Conservation (phyloP, 768 basidiomycete genomes). For the Macrolepiota dolichaula region DNA sequence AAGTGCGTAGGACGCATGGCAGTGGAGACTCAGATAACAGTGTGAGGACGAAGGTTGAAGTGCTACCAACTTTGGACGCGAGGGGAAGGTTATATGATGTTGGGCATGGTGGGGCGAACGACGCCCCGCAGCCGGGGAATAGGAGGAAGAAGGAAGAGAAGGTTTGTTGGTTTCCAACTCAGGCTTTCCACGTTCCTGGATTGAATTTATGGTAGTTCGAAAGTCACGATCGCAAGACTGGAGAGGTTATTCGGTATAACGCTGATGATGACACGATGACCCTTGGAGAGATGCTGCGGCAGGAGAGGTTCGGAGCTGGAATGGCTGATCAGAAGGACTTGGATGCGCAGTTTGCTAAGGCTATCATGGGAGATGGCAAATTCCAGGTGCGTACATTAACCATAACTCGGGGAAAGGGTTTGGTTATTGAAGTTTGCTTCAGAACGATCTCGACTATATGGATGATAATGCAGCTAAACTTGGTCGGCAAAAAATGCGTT, state of each 20-base stretch:
- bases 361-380: constrained; percentile 84
- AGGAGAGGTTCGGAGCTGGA: constrained; percentile 89
- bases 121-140: constrained; percentile 55
- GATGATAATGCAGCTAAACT: constrained; percentile 96
- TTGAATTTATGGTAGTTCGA: constrained; percentile 54
- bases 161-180: constrained; percentile 30
- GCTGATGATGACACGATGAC: constrained; percentile 87
- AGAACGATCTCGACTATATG: constrained; percentile 91
- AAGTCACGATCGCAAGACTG: constrained; percentile 86
- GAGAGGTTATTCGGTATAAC: constrained; percentile 85
- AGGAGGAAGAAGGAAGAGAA: constrained; percentile 76
- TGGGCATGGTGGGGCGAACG: constrained; percentile 71
- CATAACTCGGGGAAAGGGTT: background rate
- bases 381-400: constrained; percentile 57
- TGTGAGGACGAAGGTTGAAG: constrained; percentile 65
- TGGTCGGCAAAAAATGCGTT: constrained; percentile 91
- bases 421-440: background rate
- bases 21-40: constrained; percentile 34
- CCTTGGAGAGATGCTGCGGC: constrained; percentile 87
- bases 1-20: constrained; percentile 49
- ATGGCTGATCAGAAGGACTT: constrained; percentile 88
- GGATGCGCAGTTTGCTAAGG: constrained; percentile 84
- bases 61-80: constrained; percentile 86
- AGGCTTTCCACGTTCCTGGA: background rate
- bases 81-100: constrained; percentile 88